A percentile compares a stretch with the other conserved stretches of the same genome.
Evolutionary conservation across 225 moss, liverwort and hornwort species (phyloP).

Genomic region (Antitrichia curtipendula): DNA sequence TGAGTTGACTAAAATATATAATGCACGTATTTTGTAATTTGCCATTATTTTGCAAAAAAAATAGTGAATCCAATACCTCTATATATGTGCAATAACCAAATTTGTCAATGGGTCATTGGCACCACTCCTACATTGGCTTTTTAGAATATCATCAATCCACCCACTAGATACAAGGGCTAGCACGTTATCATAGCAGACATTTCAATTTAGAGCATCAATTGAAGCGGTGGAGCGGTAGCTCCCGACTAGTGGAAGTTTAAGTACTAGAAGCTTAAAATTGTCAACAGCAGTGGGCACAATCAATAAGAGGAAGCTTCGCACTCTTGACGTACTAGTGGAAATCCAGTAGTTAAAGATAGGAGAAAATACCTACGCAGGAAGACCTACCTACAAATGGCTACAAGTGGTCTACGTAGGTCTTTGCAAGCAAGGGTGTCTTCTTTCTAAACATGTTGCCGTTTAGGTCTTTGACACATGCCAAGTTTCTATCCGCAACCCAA

Average conservation of each 20-base stretch:
- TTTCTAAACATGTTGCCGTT: neutral
- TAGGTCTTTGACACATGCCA: neutral
- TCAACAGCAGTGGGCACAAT: neutral
- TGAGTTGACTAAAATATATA: neutral
- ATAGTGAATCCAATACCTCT: neutral
- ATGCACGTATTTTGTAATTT: neutral
- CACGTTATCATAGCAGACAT: accelerated
- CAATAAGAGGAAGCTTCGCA: neutral
- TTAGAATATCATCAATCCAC: neutral
- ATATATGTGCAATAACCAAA: neutral
- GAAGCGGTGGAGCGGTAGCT: neutral
- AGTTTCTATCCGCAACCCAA: neutral
- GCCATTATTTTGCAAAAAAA: too few relatives aligned
- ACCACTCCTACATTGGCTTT: neutral
- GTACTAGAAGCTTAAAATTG: neutral
- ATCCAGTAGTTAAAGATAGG: neutral
- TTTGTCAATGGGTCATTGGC: too few relatives aligned
- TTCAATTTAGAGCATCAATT: neutral
- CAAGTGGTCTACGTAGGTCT: neutral
- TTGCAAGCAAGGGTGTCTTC: too few relatives aligned
- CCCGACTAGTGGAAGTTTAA: too few relatives aligned
- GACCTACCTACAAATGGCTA: neutral
- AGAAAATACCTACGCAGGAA: neutral
- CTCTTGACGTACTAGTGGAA: neutral
- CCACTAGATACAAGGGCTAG: accelerated